These are phyloP conservation scores for Helicocarpus griseus DNA, from an alignment of 2,329 filamentous ascomycete species.

Conservation along the genomic window DNA sequence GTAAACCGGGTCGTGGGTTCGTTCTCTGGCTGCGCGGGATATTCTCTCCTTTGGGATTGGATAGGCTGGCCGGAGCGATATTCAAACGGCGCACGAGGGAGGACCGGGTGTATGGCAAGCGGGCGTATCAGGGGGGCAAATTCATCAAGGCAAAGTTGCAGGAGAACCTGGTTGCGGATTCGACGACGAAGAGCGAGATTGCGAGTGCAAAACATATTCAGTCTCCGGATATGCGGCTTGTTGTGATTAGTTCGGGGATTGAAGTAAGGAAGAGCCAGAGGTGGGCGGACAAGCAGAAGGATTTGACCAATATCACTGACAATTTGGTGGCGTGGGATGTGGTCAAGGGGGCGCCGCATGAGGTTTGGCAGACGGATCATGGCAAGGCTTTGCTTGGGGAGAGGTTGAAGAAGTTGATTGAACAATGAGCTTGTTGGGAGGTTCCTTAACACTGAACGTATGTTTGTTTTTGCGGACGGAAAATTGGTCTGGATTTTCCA, in stretches of 20 bases:
- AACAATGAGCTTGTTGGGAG: conserved; percentile 6
- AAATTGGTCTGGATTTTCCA: not conserved
- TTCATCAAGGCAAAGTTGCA: conserved; percentile 85
- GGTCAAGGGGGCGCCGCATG: conserved; percentile 71
- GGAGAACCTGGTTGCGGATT: conserved; percentile 79
- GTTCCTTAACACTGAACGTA: not conserved
- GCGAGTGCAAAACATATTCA: conserved; percentile 71
- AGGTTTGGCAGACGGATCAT: conserved; percentile 69
- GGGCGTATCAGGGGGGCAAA: conserved; percentile 70
- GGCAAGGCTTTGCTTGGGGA: conserved; percentile 70
- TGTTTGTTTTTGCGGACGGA: not conserved
- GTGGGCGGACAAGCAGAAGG: conserved; percentile 80
- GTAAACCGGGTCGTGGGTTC: conserved; percentile 63
- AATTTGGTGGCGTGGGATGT: conserved; percentile 79
- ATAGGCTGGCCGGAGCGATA: conserved; percentile 68
- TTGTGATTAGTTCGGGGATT: conserved; percentile 72
- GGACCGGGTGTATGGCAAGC: conserved; percentile 75
- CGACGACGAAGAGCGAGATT: conserved; percentile 76
- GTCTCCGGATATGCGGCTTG: conserved; percentile 61
- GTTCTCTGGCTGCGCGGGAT: conserved; percentile 76
- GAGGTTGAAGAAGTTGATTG: conserved; percentile 60
- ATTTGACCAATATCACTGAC: conserved; percentile 68
- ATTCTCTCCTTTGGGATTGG: conserved; percentile 76
- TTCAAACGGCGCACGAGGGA: conserved; percentile 70
- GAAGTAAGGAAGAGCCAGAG: conserved; percentile 54